Base-by-base conservation (phyloP, 257 asterid species). In the Linaria vulgaris region DNA sequence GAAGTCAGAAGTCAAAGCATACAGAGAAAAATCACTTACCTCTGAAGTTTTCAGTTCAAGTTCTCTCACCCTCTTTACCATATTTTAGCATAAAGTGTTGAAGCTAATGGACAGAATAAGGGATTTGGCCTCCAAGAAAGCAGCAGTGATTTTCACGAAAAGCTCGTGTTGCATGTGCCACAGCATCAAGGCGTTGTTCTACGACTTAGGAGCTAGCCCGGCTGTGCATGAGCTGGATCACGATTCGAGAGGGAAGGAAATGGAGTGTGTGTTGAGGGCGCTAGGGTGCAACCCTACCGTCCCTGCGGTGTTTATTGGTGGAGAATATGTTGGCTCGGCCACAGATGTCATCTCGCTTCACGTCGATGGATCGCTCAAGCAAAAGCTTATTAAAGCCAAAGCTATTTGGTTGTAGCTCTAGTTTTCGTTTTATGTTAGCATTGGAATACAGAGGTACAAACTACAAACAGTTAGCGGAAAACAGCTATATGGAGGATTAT, bases 131-230 rank as follows among this genome's bases (percentile, higher is more conserved):
- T 76, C 91, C 1, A 76, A 84, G 85, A 86, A 74, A 24, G 95
- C 89, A 0, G 85, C 81, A 21, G 96, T 86, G 69, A 82, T 88
- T 74, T 88, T 88, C 79, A 88, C 94, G 9, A 86, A 86, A 70
- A 88, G 96, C 77, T 76, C 95, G 27, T 88, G 96, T 54, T 88
- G 95, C 85, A 86, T 88, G 96, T 86, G 94, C 67, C 90, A 88
- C 53, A 84, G 88, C 86, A 78, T 86, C 66, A 84, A 86, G 85
- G 84, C 85, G 12, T 70, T 88, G 65, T 88, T 88, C 68, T 80
- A 86, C 24, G 89, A 89, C 4, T 64, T 86, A 16, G 95, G 96
- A 3, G 95, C 95, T 4, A 86, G 88, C 73, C 96, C 95, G 3
- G 88, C 81, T 0, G 78, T 89, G 34, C 82, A 84, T 39, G 96